phyloP scores from a whole-genome alignment of 768 basidiomycete species.

The Dictyophora rubrovolvata region DNA sequence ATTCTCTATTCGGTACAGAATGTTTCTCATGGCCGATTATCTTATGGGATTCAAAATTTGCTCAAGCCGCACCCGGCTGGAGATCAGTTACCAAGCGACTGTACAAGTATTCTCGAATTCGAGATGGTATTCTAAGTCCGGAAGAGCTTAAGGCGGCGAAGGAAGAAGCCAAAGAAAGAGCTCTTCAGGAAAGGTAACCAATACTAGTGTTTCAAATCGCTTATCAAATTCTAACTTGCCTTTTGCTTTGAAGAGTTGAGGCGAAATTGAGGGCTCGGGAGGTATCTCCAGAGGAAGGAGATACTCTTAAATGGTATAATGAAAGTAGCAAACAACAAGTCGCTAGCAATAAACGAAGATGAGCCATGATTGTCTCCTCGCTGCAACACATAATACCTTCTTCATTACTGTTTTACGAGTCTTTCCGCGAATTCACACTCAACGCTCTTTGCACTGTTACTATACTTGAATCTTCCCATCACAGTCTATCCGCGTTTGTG shows the following conservation, averaged over 20 bases:
- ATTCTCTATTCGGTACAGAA: conserved; percentile 5
- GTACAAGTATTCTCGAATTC: background rate
- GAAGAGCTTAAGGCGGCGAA: background rate
- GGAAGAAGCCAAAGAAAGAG: background rate
- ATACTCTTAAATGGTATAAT: conserved; percentile 2
- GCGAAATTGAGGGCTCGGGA: background rate
- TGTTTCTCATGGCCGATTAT: background rate
- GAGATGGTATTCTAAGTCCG: background rate
- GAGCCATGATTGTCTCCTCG: no score
- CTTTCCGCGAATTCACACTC: no score
- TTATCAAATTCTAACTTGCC: background rate
- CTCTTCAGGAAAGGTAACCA: background rate
- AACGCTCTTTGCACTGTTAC: no score
- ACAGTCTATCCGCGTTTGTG: no score
- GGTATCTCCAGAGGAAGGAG: background rate
- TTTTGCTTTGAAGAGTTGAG: background rate
- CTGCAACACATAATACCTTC: no score
- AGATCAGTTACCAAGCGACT: background rate
- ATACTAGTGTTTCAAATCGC: background rate
- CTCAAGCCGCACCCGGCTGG: background rate
- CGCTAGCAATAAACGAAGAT: no score
- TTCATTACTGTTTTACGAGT: no score
- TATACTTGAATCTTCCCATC: no score
- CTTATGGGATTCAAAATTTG: background rate
- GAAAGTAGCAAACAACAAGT: background rate